Conservation (phyloP, 2,329 filamentous ascomycete species). For the Alternaria brassicicola region DNA sequence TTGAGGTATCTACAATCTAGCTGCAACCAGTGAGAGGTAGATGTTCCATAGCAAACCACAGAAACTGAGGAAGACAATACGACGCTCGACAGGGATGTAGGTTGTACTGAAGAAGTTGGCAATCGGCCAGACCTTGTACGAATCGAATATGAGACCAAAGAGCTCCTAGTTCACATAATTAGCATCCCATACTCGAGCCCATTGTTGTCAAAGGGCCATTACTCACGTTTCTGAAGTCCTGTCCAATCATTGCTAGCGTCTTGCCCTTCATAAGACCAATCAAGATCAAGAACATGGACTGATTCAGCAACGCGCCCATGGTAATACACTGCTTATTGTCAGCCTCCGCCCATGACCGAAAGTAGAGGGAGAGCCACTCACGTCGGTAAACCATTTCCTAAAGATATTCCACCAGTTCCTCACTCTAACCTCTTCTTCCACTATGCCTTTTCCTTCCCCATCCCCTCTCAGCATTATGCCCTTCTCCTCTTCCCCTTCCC, state of each 20-base stretch:
- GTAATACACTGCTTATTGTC: constrained; percentile 57
- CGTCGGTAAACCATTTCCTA: constrained; percentile 69
- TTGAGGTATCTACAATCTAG: constrained; percentile 30
- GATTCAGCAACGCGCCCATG: constrained; percentile 69
- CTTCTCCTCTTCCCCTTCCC: constrained; percentile 38
- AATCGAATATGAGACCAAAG: constrained; percentile 58
- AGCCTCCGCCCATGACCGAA: background rate
- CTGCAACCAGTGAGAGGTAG: constrained; percentile 70
- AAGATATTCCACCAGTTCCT: constrained; percentile 64
- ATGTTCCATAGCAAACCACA: constrained; percentile 77
- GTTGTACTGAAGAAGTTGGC: constrained; percentile 75
- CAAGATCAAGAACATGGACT: constrained; percentile 66
- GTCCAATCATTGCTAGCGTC: constrained; percentile 36
- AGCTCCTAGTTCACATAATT: constrained; percentile 30
- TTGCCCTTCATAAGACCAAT: constrained; percentile 59
- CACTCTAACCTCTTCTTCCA: constrained; percentile 39
- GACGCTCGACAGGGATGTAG: constrained; percentile 69
- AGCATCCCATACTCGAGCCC: constrained; percentile 26
- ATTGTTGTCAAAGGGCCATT: background rate
- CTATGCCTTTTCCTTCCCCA: constrained; percentile 31
- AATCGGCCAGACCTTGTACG: constrained; percentile 74
- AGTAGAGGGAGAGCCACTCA: constrained; percentile 7
- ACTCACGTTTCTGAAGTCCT: constrained; percentile 49
- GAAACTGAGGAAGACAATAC: constrained; percentile 73
- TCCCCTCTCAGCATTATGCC: constrained; percentile 35